Conservation (phyloP, 257 asterid genomes). For the Mentha longifolia region DNA sequence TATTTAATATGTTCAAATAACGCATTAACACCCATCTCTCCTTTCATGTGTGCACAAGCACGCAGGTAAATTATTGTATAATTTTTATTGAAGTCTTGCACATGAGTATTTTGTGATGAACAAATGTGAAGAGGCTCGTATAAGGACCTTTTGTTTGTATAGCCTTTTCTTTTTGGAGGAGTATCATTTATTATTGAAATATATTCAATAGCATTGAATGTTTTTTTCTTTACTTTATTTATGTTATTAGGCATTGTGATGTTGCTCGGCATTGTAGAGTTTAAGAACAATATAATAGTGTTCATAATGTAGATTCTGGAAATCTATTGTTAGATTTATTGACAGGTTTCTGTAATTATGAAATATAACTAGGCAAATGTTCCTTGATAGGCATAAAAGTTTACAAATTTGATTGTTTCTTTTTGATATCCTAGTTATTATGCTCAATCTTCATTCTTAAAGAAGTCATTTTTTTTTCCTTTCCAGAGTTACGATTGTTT, state of each 20-base stretch:
- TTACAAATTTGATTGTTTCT: not conserved
- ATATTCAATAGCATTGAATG: conserved; percentile 7
- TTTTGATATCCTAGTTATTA: not conserved
- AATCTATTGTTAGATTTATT: not conserved
- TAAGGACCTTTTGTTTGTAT: not conserved
- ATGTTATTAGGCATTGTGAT: conserved; percentile 2
- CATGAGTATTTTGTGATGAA: not conserved
- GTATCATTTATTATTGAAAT: not conserved
- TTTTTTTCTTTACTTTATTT: conserved; percentile 2
- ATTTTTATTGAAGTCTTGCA: not conserved
- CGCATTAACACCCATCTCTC: not conserved
- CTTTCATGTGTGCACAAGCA: not conserved
- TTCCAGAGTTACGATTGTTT: not conserved
- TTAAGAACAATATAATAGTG: not conserved
- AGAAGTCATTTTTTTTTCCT: conserved; percentile 5
- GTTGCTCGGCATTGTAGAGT: not conserved
- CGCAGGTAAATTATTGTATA: not conserved
- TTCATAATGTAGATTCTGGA: conserved; percentile 6
- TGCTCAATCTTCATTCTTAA: conserved; percentile 2
- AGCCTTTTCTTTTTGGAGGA: not conserved
- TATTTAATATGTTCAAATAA: not conserved
- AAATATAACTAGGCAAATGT: conserved; percentile 11
- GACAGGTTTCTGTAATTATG: not conserved
- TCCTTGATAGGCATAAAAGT: not conserved
- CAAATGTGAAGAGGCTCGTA: not conserved